Evolutionary conservation across 1,139 yeast species (phyloP).

Genomic region (Candida sp.): DNA sequence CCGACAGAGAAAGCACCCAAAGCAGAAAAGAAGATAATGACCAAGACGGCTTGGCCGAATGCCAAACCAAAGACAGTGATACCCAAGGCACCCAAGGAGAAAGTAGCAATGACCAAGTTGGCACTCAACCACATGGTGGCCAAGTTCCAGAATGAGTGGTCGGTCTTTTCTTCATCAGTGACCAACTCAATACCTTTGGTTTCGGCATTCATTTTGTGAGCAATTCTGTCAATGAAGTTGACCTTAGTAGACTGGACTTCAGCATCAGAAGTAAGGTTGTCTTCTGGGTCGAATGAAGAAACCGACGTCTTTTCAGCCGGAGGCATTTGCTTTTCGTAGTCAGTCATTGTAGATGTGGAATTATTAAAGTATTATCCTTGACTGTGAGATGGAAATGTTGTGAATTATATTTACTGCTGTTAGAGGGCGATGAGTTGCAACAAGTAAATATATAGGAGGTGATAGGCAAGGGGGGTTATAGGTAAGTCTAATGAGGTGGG

Average conservation of each 20-base stretch:
- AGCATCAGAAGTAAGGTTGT: constrained; percentile 8
- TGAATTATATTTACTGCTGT: constrained; percentile 10
- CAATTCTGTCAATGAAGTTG: constrained; percentile 28
- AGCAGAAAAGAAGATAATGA: constrained; percentile 71
- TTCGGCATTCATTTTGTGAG: constrained; percentile 54
- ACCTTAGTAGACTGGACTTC: constrained; percentile 13
- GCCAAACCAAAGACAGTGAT: constrained; percentile 55
- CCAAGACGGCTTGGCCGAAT: constrained; percentile 68
- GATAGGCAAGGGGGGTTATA: constrained; percentile 5
- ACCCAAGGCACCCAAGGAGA: constrained; percentile 83
- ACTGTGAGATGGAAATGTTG: constrained; percentile 13
- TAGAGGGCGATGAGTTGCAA: not conserved
- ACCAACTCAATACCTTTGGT: constrained; percentile 72
- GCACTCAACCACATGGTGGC: constrained; percentile 96
- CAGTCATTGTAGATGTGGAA: constrained; percentile 2
- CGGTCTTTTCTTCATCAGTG: constrained; percentile 70
- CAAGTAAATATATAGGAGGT: constrained; percentile 15
- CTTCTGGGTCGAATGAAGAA: constrained; percentile 10
- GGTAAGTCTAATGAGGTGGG: no score
- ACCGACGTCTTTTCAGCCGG: constrained; percentile 11
- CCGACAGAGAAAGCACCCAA: constrained; percentile 84
- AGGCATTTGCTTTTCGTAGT: constrained; percentile 6
- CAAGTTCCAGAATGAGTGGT: constrained; percentile 71
- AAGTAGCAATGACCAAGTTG: constrained; percentile 86
- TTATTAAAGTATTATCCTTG: not conserved